Evolutionary conservation across 192 early-diverging fungal species (phyloP).

Genomic region (Linnemannia hyalina): DNA sequence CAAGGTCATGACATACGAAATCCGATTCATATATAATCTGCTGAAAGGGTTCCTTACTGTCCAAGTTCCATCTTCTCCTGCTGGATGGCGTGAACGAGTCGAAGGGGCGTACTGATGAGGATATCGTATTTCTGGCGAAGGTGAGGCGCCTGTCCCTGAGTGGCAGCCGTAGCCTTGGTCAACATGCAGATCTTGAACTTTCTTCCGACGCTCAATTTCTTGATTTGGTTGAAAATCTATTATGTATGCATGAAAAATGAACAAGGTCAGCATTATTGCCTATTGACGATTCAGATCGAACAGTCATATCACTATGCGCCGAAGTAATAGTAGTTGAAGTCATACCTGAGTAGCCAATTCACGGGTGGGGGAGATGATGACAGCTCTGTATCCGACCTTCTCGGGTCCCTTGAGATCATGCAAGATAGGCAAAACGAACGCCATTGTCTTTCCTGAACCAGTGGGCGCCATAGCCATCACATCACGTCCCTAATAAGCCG

Average conservation of each 20-base stretch:
- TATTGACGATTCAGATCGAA: not conserved
- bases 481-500: slow-evolving; percentile 75
- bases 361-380: slow-evolving; percentile 94
- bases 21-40: not conserved
- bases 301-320: not conserved
- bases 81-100: slow-evolving; percentile 91
- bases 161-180: slow-evolving; percentile 82
- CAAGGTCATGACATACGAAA: not conserved
- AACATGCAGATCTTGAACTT: slow-evolving; percentile 88
- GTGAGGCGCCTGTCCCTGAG: slow-evolving; percentile 74
- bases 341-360: slow-evolving; percentile 88
- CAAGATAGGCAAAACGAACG: slow-evolving; percentile 92
- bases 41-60: slow-evolving; percentile 55
- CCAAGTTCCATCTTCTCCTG: slow-evolving; percentile 81
- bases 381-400: slow-evolving; percentile 87
- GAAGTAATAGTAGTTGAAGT: not conserved
- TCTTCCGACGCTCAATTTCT: slow-evolving; percentile 77
- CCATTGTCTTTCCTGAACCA: slow-evolving; percentile 98
- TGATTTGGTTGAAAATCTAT: slow-evolving; percentile 89
- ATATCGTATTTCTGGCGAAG: slow-evolving; percentile 89
- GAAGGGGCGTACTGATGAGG: slow-evolving; percentile 92
- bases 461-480: slow-evolving; percentile 97
- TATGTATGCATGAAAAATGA: not conserved
- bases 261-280: not conserved
- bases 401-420: slow-evolving; percentile 84